Base-by-base conservation (phyloP, 305 asterid genomes). In the Fraxinus nigra region DNA sequence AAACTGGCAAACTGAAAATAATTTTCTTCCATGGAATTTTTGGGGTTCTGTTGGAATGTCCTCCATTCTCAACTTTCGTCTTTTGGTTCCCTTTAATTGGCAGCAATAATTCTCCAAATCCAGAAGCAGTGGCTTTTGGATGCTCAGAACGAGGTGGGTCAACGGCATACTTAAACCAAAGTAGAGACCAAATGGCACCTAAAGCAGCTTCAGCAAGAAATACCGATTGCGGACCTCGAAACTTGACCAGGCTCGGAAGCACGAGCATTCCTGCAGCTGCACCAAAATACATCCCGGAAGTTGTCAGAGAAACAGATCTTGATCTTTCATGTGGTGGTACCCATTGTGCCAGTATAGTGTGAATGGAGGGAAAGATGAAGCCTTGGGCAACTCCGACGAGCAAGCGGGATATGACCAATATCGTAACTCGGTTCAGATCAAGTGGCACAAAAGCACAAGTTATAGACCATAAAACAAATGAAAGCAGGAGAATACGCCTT, bases 331-430 rank as follows among this genome's bases (percentile, higher is more conserved):
- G 97, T 7, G 98, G 99, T 0, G 99, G 99, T 7, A 96, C 98
- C 98, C 99, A 96, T 84, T 96, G 99, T 5, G 99, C 98, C 34
- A 96, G 88, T 40, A 96, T 98, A 22, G 98, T 96, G 90, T 96
- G 99, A 28, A 96, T 96, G 80, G 99, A 92, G 0, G 99, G 99
- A 74, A 96, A 96, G 79, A 96, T 94, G 92, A 94, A 94, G 54
- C 99, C 99, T 73, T 96, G 99, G 46, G 99, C 97, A 61, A 93
- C 98, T 35, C 99, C 99, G 9, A 96, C 99, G 1, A 96, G 97
- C 84, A 96, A 85, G 6, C 99, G 97, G 69, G 99, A 97, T 40
- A 94, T 81, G 78, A 96, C 93, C 86, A 94, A 77, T 35, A 94
- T 65, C 0, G 88, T 73, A 63, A 84, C 87, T 63, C 91, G 93